phyloP scores from a whole-genome alignment of 164 flowering plant species.

The Houttuynia cordata region DNA sequence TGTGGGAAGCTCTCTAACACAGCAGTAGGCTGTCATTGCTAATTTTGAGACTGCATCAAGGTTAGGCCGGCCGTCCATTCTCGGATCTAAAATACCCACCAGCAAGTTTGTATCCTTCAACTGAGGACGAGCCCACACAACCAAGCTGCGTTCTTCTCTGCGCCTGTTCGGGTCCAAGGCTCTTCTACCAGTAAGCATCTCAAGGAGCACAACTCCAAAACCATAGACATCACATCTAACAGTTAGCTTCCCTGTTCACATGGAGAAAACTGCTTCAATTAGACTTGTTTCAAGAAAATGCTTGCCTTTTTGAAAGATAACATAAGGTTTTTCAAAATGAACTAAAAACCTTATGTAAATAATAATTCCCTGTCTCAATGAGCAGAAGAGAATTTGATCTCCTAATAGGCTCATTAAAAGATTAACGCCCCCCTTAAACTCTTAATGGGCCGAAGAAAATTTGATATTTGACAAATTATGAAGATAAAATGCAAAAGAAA shows the following conservation, averaged over 20 bases:
- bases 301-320: no score
- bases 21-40: conserved; percentile 73
- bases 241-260: conserved; percentile 68
- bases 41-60: conserved; percentile 47
- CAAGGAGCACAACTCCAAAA: conserved; percentile 90
- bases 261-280: not conserved
- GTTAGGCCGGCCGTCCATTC: conserved; percentile 83
- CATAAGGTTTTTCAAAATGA: no score
- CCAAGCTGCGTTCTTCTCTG: conserved; percentile 81
- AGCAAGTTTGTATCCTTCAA: conserved; percentile 64
- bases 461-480: no score
- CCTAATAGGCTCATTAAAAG: no score
- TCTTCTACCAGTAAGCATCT: conserved; percentile 81
- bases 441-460: not conserved
- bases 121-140: conserved; percentile 91
- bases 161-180: conserved; percentile 89
- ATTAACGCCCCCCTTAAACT: no score
- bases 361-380: no score
- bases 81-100: conserved; percentile 63
- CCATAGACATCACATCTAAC: conserved; percentile 93
- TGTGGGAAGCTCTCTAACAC: conserved; percentile 91
- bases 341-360: no score
- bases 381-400: no score
- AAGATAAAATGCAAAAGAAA: not conserved
- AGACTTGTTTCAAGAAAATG: no score